Evolutionary conservation across 805 yeast species (phyloP), one percentile per base, ranked within the genome.

Genomic region (Helenozyma baotianmanensis): DNA sequence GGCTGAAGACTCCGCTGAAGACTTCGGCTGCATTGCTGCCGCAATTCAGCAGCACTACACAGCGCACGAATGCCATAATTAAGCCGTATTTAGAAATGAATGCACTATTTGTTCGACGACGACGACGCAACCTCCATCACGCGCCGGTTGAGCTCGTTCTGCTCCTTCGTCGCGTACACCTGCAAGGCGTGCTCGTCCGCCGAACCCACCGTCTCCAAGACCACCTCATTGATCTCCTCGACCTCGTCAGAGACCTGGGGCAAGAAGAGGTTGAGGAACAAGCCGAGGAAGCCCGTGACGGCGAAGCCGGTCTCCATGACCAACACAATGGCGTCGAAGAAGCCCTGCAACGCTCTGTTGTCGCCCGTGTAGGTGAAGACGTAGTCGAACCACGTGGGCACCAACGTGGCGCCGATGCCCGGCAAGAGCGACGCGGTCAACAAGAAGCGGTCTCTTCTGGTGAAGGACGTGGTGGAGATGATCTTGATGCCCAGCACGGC

Each of bases 401-500:
- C 40, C 34, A 44, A 36, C 7, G 45, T 36, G 21, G 48, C 39
- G 5, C 42, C 48, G 9, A 44, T 17, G 3, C 48, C 48, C 2
- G 44, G 44, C 35, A 44, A 33, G 18, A 44, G 44, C 13, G 48
- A 39, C 7, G 45, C 47, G 2, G 48, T 44, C 36, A 44, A 33
- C 33, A 44, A 25, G 31, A 44, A 44, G 4, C 48, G 26, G 44
- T 44, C 48, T 39, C 48, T 39, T 32, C 48, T 32, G 35, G 48
- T 39, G 45, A 44, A 44, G 33, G 42, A 47, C n/a, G 48, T 44
- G 39, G 42, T 42, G 29, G 47, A 39, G 29, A 44, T 44, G 23
- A 44, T 44, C 36, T 44, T 44, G 45, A 44, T 39, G 4, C 48
- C 48, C 9, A 47, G 42, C 10, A 44, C 48, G 6, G 48, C 47